Base-by-base conservation (phyloP, 2,329 filamentous ascomycete species). In the Verticillium tricorpus region DNA sequence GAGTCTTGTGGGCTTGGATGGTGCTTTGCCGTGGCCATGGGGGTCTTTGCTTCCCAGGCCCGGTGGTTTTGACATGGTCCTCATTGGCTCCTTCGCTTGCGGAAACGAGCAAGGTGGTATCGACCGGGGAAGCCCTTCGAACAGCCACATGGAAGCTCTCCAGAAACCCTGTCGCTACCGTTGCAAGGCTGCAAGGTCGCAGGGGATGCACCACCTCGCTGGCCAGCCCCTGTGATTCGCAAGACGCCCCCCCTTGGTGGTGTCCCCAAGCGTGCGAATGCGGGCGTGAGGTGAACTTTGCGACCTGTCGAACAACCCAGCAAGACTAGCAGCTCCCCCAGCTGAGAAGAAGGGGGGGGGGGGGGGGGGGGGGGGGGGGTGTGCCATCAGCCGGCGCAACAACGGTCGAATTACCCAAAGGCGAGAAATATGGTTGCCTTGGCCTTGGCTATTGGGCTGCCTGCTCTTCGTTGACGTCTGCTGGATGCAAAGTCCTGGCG, bases 61-160 rank as follows among this genome's bases (percentile, higher is more conserved):
- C 9, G 40, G 17, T 17, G 39, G 17, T 12, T n/a, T 7, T 50
- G 40, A 50, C 40, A 50, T 50, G 40, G 9, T 25, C 19, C 40
- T 9, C 12, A 50, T 50, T 50, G 40, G 40, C n/a, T 25, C n/a
- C 40, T 14, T 50, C 40, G 40, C 40, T 50, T 50, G 19, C 40
- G 40, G 40, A 50, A 22, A 22, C 40, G 40, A 50, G 40, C 40
- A 14, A 22, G 40, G 40, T 50, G 40, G 40, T 12, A 50, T 50
- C 19, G 40, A 50, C 40, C 19, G 40, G 40, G 40, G 40, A 22
- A 50, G 22, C 40, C 40, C 40, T 50, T 57, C 28, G 52, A 57
- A 57, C 25, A 37, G 34, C 57, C 59, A 56, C 56, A 60, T 64
- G 57, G 59, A 61, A 58, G 59, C 54, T 58, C 37, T 60, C 59